A percentile compares a stretch with the other conserved stretches of the same genome.
Evolutionary conservation across 2,329 filamentous ascomycete species (phyloP).

Genomic region (Didymella segeticola): DNA sequence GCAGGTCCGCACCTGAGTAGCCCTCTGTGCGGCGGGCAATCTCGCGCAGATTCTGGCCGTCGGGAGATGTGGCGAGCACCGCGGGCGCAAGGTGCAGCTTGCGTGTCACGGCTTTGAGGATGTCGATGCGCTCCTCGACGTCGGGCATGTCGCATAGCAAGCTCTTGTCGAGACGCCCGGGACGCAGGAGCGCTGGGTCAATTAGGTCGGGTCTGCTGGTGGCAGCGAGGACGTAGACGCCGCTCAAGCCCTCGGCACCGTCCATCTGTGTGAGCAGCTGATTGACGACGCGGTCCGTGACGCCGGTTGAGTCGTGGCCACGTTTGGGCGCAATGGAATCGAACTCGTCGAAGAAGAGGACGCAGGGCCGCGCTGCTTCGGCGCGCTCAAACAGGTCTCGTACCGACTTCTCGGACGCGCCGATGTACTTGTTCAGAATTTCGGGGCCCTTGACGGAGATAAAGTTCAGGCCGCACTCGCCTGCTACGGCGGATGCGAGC

Average conservation of each 20-base stretch:
- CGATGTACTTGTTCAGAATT: constrained; percentile 99
- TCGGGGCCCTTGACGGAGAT: constrained; percentile 98
- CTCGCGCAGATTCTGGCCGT: constrained; percentile 62
- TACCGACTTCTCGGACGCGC: constrained; percentile 94
- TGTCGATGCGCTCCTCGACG: constrained; percentile 82
- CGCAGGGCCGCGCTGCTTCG: constrained; percentile 86
- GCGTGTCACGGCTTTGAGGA: constrained; percentile 80
- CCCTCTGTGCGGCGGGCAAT: constrained; percentile 83
- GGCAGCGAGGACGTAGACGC: constrained; percentile 95
- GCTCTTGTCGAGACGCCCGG: constrained; percentile 91
- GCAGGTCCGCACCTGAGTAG: constrained; percentile 92
- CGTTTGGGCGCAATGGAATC: constrained; percentile 97
- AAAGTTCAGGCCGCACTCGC: constrained; percentile 97
- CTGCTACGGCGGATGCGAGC: constrained; percentile 93
- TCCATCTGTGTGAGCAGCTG: constrained; percentile 99
- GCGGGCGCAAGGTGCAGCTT: constrained; percentile 78
- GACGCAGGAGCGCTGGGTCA: constrained; percentile 88
- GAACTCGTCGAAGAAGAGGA: constrained; percentile 98
- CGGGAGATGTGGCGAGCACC: constrained; percentile 57
- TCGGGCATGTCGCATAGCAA: constrained; percentile 89
- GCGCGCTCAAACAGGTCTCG: constrained; percentile 94
- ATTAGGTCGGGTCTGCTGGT: constrained; percentile 94
- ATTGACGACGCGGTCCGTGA: constrained; percentile 98
- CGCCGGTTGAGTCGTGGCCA: constrained; percentile 95
- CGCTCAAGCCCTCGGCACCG: constrained; percentile 90